phyloP scores from a whole-genome alignment of 73 alveolate species.

The Halteria grandinella region DNA sequence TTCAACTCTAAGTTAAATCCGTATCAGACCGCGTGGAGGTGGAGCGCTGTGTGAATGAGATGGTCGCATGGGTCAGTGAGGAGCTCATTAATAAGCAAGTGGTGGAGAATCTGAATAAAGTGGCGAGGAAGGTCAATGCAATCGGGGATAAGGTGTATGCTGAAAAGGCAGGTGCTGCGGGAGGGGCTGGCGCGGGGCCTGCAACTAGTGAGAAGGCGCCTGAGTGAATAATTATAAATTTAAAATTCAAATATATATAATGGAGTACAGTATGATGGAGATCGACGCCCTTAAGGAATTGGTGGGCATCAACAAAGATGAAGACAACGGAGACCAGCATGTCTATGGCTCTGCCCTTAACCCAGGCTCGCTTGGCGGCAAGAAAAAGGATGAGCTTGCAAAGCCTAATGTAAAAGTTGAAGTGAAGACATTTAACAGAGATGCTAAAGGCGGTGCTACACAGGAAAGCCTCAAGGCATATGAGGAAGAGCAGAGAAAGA shows the following conservation, averaged over 20 bases:
- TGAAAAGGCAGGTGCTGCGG: neutral
- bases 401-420: constrained; percentile 85
- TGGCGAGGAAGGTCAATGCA: constrained; percentile 14
- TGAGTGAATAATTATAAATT: neutral
- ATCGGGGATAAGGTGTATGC: neutral
- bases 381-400: constrained; percentile 81
- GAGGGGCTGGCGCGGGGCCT: too few relatives aligned
- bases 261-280: constrained; percentile 19
- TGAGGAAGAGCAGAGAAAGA: constrained; percentile 39
- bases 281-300: constrained; percentile 37
- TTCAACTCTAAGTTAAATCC: constrained; percentile 36
- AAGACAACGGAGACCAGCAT: constrained; percentile 39
- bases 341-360: constrained; percentile 66
- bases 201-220: neutral
- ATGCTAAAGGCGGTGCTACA: constrained; percentile 44
- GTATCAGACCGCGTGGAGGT: constrained; percentile 52
- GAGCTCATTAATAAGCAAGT: constrained; percentile 4
- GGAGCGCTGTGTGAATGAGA: constrained; percentile 54
- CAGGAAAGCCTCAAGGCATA: neutral
- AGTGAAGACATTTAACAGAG: constrained; percentile 73
- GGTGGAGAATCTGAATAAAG: constrained; percentile 18
- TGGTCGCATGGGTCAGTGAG: constrained; percentile 68
- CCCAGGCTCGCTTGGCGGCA: constrained; percentile 78
- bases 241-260: neutral
- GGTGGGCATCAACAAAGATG: neutral